A percentile compares a stretch with the other conserved stretches of the same genome.
phyloP scores from a whole-genome alignment of 768 basidiomycete species.

The Pisolithus orientalis region DNA sequence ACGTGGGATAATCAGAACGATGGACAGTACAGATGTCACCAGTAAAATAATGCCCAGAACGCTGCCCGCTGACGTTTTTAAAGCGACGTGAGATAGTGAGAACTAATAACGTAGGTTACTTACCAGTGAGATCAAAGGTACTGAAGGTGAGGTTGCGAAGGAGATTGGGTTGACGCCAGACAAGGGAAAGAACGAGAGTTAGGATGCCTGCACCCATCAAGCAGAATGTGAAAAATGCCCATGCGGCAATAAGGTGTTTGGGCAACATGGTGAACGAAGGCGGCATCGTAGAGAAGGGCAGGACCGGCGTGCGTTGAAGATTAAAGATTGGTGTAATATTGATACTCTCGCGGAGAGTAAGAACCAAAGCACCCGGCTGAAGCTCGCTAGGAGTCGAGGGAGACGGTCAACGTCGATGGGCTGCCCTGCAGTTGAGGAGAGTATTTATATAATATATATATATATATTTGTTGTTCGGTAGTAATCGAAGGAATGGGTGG shows the following conservation, averaged over 20 bases:
- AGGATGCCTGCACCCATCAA: constrained; percentile 68
- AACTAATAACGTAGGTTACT: constrained; percentile 15
- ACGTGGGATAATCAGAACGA: constrained; percentile 64
- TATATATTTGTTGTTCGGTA: too few relatives aligned
- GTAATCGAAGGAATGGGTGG: too few relatives aligned
- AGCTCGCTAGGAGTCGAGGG: constrained; percentile 24
- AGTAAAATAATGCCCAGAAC: constrained; percentile 62
- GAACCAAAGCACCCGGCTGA: constrained; percentile 36
- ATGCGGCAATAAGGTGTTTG: constrained; percentile 59
- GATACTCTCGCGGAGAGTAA: constrained; percentile 50
- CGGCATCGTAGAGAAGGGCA: background rate
- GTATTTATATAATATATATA: background rate
- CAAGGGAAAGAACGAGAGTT: constrained; percentile 58
- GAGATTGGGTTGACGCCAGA: constrained; percentile 65
- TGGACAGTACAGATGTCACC: constrained; percentile 62
- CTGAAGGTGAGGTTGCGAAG: constrained; percentile 70
- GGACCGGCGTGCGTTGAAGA: too few relatives aligned
- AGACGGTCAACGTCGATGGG: constrained; percentile 66
- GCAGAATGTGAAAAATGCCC: constrained; percentile 64
- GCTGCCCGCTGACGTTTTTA: constrained; percentile 49
- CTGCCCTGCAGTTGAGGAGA: constrained; percentile 36
- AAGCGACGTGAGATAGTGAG: background rate
- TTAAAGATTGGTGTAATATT: background rate
- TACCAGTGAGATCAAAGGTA: constrained; percentile 52
- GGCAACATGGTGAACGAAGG: constrained; percentile 54